A percentile compares a stretch with the other conserved stretches of the same genome.
These are phyloP conservation scores for Fusarium albidum DNA, from an alignment of 2,329 filamentous ascomycete species.

Conservation along the genomic window DNA sequence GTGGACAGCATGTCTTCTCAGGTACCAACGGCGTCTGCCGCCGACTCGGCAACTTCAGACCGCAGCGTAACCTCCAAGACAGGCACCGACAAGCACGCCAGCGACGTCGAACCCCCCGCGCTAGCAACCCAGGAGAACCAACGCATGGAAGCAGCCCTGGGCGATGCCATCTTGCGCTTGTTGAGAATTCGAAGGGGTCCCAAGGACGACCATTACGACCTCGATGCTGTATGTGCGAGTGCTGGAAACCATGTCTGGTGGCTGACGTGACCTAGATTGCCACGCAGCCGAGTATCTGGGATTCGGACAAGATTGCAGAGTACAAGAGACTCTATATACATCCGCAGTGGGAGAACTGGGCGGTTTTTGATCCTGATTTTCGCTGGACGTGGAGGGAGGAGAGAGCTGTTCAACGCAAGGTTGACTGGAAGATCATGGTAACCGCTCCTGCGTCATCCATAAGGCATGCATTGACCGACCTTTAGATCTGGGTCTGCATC, in stretches of 20 bases:
- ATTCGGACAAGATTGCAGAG: slow-evolving; percentile 46
- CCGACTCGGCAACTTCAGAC: slow-evolving; percentile 2
- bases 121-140: slow-evolving; percentile 38
- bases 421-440: slow-evolving; percentile 51
- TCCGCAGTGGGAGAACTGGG: slow-evolving; percentile 47
- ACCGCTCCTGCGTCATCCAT: too few relatives aligned
- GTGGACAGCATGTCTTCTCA: slow-evolving; percentile 5
- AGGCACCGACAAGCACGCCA: neutral
- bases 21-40: neutral
- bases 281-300: slow-evolving; percentile 49
- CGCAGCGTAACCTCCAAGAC: neutral
- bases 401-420: slow-evolving; percentile 43
- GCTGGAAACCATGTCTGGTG: neutral
- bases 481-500: slow-evolving; percentile 41
- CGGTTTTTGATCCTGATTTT: slow-evolving; percentile 45
- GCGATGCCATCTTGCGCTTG: slow-evolving; percentile 44
- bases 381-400: slow-evolving; percentile 49
- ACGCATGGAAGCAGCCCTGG: slow-evolving; percentile 44
- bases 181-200: slow-evolving; percentile 45
- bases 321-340: slow-evolving; percentile 47
- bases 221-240: slow-evolving; percentile 18
- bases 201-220: slow-evolving; percentile 38
- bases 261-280: slow-evolving; percentile 40
- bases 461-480: too few relatives aligned
- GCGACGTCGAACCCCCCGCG: slow-evolving; percentile 15